phyloP scores from a whole-genome alignment of 2,329 filamentous ascomycete species.

The Biscogniauxia marginata region DNA sequence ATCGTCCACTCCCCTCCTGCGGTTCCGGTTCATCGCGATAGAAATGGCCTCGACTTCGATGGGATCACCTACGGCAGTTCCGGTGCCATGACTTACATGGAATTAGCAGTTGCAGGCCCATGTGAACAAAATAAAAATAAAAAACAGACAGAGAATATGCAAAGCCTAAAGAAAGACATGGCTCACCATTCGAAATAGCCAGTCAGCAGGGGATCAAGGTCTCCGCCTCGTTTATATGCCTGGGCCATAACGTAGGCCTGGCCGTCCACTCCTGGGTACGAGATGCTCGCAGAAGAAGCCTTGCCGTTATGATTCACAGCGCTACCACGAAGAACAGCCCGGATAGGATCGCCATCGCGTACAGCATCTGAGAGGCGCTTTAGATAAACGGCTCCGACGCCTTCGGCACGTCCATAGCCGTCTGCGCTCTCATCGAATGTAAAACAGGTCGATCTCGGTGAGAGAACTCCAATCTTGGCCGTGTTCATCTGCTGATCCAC shows the following conservation, averaged over 20 bases:
- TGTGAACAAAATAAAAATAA: too few species aligned
- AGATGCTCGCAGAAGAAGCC: constrained; percentile 21
- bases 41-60: constrained; percentile 19
- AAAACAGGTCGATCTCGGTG: too few species aligned
- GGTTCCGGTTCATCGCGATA: constrained; percentile 12
- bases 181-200: constrained; percentile 24
- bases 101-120: too few species aligned
- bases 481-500: constrained; percentile 30
- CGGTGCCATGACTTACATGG: constrained; percentile 27
- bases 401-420: constrained; percentile 28
- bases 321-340: constrained; percentile 23
- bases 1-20: constrained; percentile 4
- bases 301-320: constrained; percentile 26
- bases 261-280: constrained; percentile 22
- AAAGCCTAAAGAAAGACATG: too few species aligned
- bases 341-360: constrained; percentile 19
- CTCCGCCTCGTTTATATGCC: constrained; percentile 14
- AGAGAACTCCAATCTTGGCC: too few species aligned
- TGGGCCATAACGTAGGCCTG: constrained; percentile 17
- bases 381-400: constrained; percentile 18
- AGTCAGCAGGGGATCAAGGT: constrained; percentile 13
- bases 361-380: constrained; percentile 22
- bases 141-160: too few species aligned
- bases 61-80: constrained; percentile 23
- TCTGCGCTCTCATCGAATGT: too few species aligned